Conservation (phyloP, 768 basidiomycete species). For the Amylocystis lapponica region DNA sequence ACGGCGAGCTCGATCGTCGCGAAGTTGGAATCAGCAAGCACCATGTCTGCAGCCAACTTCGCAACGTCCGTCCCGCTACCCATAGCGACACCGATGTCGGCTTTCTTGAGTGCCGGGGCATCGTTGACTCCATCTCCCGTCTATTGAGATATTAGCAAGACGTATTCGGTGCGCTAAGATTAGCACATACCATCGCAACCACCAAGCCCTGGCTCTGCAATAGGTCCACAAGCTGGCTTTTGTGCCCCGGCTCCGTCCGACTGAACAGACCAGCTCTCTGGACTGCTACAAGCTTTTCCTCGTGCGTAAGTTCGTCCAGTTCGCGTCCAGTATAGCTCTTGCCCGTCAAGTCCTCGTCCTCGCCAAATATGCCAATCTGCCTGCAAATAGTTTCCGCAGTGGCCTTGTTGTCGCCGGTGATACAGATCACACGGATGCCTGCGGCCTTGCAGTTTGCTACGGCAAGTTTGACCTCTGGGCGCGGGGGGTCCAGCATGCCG, state of each 20-base stretch:
- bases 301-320: slow-evolving; percentile 71
- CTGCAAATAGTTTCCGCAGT: slow-evolving; percentile 97
- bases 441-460: slow-evolving; percentile 88
- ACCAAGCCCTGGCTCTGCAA: slow-evolving; percentile 88
- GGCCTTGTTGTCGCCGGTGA: slow-evolving; percentile 97
- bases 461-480: slow-evolving; percentile 85
- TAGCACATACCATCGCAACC: slow-evolving; percentile 78
- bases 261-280: slow-evolving; percentile 86
- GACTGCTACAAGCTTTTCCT: slow-evolving; percentile 83
- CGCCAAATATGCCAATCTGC: slow-evolving; percentile 89
- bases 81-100: slow-evolving; percentile 98
- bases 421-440: slow-evolving; percentile 93
- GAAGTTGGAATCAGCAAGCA: slow-evolving; percentile 95
- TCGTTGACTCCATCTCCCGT: slow-evolving; percentile 98
- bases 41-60: slow-evolving; percentile 97
- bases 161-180: slow-evolving; percentile 8
- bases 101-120: slow-evolving; percentile 93
- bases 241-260: slow-evolving; percentile 92
- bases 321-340: slow-evolving; percentile 96
- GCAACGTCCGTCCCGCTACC: slow-evolving; percentile 98
- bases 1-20: slow-evolving; percentile 95
- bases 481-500: slow-evolving; percentile 97
- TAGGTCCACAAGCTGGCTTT: slow-evolving; percentile 90
- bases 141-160: slow-evolving; percentile 32
- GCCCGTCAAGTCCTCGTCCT: slow-evolving; percentile 83